Conservation (phyloP, 352 stramenopile genomes). For the Saprolegnia diclina region DNA sequence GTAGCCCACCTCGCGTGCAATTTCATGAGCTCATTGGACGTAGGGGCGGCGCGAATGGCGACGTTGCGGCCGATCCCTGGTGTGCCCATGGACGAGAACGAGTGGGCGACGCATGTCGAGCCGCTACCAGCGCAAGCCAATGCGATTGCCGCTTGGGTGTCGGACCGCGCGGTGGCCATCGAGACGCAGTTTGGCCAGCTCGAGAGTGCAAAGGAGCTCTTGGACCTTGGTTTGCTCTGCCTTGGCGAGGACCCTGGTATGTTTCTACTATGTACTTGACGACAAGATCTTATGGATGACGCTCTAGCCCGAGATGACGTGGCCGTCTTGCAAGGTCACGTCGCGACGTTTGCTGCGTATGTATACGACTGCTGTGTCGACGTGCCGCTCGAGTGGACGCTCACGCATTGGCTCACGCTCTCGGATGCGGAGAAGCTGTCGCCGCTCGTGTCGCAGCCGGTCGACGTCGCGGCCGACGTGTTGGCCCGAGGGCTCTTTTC, state of each 20-base stretch:
- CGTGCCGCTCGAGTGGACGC: slow-evolving; percentile 9
- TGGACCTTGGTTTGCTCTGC: neutral
- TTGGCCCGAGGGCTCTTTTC: neutral
- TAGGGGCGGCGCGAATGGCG: neutral
- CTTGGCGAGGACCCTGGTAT: neutral
- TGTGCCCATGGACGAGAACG: neutral
- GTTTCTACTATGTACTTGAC: too few species aligned
- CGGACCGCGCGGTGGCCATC: slow-evolving; percentile 8
- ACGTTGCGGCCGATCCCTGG: neutral
- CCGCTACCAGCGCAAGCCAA: neutral
- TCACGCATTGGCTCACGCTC: neutral
- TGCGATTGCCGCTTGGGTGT: slow-evolving; percentile 11
- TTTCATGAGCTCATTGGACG: neutral
- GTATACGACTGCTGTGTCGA: slow-evolving; percentile 1
- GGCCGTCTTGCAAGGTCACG: neutral
- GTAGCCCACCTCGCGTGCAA: neutral
- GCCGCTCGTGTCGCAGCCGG: neutral
- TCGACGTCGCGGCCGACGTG: neutral
- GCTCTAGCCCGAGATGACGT: neutral
- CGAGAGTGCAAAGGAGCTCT: slow-evolving; percentile 1
- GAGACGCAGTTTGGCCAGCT: slow-evolving; percentile 23
- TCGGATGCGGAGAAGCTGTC: neutral
- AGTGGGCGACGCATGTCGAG: neutral
- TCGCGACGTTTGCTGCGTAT: neutral
- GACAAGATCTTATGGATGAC: too few species aligned